Evolutionary conservation across 257 asterid species (phyloP).

Genomic region (Fraxinus excelsior): DNA sequence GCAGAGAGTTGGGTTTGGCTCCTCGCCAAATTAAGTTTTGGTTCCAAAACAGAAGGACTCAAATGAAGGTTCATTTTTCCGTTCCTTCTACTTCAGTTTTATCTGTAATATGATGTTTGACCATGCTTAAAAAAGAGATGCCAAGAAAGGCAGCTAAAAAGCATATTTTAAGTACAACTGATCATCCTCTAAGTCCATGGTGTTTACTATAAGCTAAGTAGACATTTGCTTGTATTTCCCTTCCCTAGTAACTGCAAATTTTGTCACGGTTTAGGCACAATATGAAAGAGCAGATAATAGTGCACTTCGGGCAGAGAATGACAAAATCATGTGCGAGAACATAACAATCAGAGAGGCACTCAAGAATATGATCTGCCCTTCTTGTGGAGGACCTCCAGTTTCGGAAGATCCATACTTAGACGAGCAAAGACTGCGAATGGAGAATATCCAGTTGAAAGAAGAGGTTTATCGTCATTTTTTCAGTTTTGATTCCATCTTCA

Average conservation of each 20-base stretch:
- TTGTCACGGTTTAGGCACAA: slow-evolving; percentile 58
- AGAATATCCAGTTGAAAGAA: slow-evolving; percentile 76
- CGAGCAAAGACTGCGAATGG: slow-evolving; percentile 69
- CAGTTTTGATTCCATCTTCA: not conserved
- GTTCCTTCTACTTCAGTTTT: not conserved
- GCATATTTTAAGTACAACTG: not conserved
- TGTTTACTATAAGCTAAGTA: not conserved
- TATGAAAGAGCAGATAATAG: slow-evolving; percentile 82
- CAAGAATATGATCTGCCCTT: slow-evolving; percentile 75
- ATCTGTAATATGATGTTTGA: not conserved
- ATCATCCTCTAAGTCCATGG: not conserved
- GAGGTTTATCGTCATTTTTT: slow-evolving; percentile 45
- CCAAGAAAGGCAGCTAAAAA: too few relatives aligned
- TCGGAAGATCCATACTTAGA: slow-evolving; percentile 76
- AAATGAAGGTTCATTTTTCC: slow-evolving; percentile 69
- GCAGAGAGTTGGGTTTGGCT: slow-evolving; percentile 83
- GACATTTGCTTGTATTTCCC: not conserved
- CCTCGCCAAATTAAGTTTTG: slow-evolving; percentile 96
- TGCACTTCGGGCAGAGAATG: slow-evolving; percentile 79
- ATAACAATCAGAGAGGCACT: slow-evolving; percentile 86
- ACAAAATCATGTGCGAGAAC: slow-evolving; percentile 78
- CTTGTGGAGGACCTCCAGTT: slow-evolving; percentile 89
- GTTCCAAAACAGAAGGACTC: slow-evolving; percentile 97
- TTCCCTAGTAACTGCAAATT: not conserved
- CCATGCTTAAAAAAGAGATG: too few relatives aligned